Evolutionary conservation across 1,139 yeast genomes (phyloP).

Genomic region (Geotrichum phurueaensis): DNA sequence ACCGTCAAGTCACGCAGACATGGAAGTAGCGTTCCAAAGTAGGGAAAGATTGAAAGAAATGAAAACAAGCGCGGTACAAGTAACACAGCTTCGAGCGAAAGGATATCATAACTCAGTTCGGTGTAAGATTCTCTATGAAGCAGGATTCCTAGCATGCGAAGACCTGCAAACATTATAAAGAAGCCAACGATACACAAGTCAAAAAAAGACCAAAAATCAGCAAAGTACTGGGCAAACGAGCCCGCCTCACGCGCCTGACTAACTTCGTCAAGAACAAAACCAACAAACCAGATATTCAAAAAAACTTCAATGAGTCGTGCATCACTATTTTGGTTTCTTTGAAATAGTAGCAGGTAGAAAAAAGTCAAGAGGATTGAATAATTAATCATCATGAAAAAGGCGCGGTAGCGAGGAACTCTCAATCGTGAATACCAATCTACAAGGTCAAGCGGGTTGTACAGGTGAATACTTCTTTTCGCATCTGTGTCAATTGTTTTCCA

Average conservation of each 20-base stretch:
- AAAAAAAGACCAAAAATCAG: constrained; percentile 32
- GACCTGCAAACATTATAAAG: constrained; percentile 26
- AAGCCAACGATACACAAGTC: constrained; percentile 30
- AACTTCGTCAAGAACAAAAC: constrained; percentile 33
- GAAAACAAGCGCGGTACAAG: constrained; percentile 35
- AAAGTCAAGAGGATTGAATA: constrained; percentile 29
- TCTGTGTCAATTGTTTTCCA: constrained; percentile 31
- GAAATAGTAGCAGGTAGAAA: constrained; percentile 28
- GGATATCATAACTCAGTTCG: constrained; percentile 29
- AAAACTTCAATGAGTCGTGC: constrained; percentile 25
- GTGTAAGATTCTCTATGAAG: constrained; percentile 21
- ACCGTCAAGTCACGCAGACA: constrained; percentile 32
- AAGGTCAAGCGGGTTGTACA: constrained; percentile 20
- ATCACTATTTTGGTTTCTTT: constrained; percentile 13
- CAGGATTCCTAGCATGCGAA: constrained; percentile 24
- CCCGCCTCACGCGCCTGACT: constrained; percentile 33
- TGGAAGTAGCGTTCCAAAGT: constrained; percentile 34
- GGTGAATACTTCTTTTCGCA: constrained; percentile 26
- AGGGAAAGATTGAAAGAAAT: constrained; percentile 31
- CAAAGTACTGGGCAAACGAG: constrained; percentile 26
- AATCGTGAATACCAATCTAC: constrained; percentile 30
- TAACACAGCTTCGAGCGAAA: constrained; percentile 32
- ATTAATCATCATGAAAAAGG: constrained; percentile 31
- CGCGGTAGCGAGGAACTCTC: constrained; percentile 33
- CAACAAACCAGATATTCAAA: constrained; percentile 33